phyloP scores from a whole-genome alignment of 2,329 filamentous ascomycete genomes.

The Hypoxylon sp. region DNA sequence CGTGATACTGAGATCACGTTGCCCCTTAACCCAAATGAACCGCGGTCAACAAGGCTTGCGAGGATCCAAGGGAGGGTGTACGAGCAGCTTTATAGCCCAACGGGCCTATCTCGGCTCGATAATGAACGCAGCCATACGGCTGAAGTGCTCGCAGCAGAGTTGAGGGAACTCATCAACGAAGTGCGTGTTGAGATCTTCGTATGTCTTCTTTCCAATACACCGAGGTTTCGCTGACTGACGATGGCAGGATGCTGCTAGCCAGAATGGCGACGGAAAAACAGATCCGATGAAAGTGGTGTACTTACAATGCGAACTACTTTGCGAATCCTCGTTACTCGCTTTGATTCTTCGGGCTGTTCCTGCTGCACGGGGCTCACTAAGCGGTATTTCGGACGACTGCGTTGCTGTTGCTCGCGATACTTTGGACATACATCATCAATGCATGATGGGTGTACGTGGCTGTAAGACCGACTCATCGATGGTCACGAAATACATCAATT shows the following conservation, averaged over 20 bases:
- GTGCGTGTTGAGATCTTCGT: conserved; percentile 19
- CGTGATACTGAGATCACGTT: conserved; percentile 54
- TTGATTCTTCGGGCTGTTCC: conserved; percentile 55
- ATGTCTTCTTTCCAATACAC: conserved; percentile 5
- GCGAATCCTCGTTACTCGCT: conserved; percentile 55
- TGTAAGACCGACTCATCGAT: conserved; percentile 42
- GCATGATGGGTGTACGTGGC: conserved; percentile 49
- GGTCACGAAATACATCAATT: conserved; percentile 57
- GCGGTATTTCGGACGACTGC: conserved; percentile 50
- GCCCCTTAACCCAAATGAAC: conserved; percentile 34
- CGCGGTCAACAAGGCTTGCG: conserved; percentile 42
- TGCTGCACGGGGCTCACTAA: conserved; percentile 32
- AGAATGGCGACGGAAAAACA: conserved; percentile 5
- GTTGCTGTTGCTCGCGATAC: conserved; percentile 54
- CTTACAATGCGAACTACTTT: conserved; percentile 55
- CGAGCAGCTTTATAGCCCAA: conserved; percentile 55
- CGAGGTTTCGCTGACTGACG: conserved; percentile 8
- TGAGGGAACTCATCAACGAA: conserved; percentile 44
- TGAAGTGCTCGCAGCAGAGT: conserved; percentile 43
- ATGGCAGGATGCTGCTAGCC: conserved; percentile 10
- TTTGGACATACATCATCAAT: conserved; percentile 55
- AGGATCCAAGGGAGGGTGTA: conserved; percentile 54
- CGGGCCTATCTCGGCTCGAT: conserved; percentile 31
- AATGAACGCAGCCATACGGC: conserved; percentile 43
- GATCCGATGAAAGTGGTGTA: conserved; percentile 53